These are phyloP conservation scores for Coemansia guatemalensis DNA, from an alignment of 192 early-diverging fungal species.

Conservation along the genomic window DNA sequence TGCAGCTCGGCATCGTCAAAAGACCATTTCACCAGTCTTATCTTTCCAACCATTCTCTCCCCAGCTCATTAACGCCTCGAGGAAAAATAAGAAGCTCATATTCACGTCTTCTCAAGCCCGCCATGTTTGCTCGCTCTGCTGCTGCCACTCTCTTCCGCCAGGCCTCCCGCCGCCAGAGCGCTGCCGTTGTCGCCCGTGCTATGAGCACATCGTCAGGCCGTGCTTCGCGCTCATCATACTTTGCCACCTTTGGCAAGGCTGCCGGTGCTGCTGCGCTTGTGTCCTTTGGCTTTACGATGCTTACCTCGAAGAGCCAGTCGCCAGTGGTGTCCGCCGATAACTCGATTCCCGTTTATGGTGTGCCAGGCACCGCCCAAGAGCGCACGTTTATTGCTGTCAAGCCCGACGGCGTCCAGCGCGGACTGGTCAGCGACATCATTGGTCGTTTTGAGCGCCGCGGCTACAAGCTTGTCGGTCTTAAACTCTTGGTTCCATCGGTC, in stretches of 20 bases:
- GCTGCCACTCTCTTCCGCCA: constrained; percentile 37
- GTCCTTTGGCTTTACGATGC: constrained; percentile 38
- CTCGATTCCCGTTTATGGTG: constrained; percentile 53
- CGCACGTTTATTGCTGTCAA: constrained; percentile 78
- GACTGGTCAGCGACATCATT: constrained; percentile 85
- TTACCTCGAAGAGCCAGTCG: constrained; percentile 16
- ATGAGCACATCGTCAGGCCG: constrained; percentile 34
- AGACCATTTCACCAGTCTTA: neutral
- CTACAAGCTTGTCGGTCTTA: constrained; percentile 88
- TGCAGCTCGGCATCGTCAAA: neutral
- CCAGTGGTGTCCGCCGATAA: constrained; percentile 33
- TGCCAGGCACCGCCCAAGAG: constrained; percentile 62
- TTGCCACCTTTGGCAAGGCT: constrained; percentile 32
- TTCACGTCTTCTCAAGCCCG: neutral
- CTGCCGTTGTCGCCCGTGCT: constrained; percentile 23
- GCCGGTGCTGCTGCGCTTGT: constrained; percentile 29
- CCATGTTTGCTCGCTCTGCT: constrained; percentile 47
- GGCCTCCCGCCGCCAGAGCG: constrained; percentile 48
- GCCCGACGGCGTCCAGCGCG: constrained; percentile 86
- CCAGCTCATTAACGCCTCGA: neutral
- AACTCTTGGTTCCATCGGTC: constrained; percentile 65
- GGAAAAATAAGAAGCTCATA: neutral
- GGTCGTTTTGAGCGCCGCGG: constrained; percentile 84
- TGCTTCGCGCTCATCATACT: constrained; percentile 15
- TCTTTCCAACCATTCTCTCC: constrained; percentile 9